phyloP scores from a whole-genome alignment of 129 eudicot species.

The Cynara cardunculus region DNA sequence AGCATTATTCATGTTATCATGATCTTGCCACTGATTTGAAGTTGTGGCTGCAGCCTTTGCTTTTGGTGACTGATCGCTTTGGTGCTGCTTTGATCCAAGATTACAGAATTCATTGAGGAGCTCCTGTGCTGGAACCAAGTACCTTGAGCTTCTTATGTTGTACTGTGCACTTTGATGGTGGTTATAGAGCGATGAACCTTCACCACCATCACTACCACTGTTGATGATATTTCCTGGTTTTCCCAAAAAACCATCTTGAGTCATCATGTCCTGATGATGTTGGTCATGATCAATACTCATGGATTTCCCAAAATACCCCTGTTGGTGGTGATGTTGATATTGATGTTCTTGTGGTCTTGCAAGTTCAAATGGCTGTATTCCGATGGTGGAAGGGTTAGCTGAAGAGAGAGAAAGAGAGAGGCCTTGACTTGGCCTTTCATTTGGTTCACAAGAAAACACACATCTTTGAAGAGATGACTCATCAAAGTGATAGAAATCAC shows the following conservation, averaged over 20 bases:
- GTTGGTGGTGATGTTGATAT: constrained; percentile 21
- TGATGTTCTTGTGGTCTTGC: constrained; percentile 38
- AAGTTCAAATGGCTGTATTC: constrained; percentile 69
- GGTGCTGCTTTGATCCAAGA: constrained; percentile 55
- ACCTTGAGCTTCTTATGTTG: constrained; percentile 68
- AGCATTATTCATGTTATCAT: constrained; percentile 31
- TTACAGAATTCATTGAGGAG: constrained; percentile 81
- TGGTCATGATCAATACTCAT: constrained; percentile 38
- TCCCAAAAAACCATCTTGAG: constrained; percentile 29
- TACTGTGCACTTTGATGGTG: constrained; percentile 35
- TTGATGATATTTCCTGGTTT: constrained; percentile 24
- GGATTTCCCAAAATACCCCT: constrained; percentile 47
- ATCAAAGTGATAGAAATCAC: constrained; percentile 48
- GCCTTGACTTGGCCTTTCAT: constrained; percentile 83
- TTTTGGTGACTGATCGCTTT: constrained; percentile 34
- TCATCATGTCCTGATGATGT: constrained; percentile 40
- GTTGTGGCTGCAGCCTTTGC: constrained; percentile 31
- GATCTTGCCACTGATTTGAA: constrained; percentile 40
- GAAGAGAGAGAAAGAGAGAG: constrained; percentile 79
- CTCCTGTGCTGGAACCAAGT: constrained; percentile 74
- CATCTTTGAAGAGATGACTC: constrained; percentile 60
- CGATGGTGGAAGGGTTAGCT: constrained; percentile 62
- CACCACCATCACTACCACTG: constrained; percentile 3
- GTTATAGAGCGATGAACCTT: constrained; percentile 1
- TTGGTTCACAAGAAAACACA: constrained; percentile 70